Percentiles rank a stretch among this genome's conserved stretches.
Conservation (phyloP, 805 yeast species). For the Teunomyces kruisii region DNA sequence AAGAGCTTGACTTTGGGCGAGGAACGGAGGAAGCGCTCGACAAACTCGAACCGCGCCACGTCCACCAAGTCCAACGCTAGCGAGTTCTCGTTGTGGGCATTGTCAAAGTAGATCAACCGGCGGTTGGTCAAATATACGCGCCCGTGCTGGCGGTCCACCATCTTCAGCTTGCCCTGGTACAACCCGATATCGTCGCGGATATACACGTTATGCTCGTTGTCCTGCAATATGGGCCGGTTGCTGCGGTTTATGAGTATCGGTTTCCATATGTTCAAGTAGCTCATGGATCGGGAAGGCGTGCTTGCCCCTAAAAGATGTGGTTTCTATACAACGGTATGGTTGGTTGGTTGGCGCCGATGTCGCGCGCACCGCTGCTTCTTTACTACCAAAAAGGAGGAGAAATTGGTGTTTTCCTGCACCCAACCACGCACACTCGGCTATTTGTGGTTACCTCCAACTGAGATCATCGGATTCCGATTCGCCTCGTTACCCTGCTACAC, state of each 20-base stretch:
- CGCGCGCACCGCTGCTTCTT: no score
- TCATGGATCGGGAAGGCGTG: neutral
- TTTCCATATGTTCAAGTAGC: conserved; percentile 30
- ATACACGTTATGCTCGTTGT: conserved; percentile 32
- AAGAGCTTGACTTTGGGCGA: conserved; percentile 69
- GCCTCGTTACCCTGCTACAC: no score
- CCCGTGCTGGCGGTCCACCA: conserved; percentile 67
- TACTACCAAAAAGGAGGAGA: no score
- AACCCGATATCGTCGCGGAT: conserved; percentile 57
- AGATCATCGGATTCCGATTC: no score
- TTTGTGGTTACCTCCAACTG: neutral
- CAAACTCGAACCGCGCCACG: conserved; percentile 37
- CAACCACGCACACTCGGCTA: neutral
- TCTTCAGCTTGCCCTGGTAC: conserved; percentile 73
- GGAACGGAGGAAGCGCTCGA: conserved; percentile 64
- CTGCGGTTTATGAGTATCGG: conserved; percentile 37
- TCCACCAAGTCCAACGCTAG: conserved; percentile 47
- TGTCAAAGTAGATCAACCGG: conserved; percentile 73
- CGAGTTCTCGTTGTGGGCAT: conserved; percentile 42
- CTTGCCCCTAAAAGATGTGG: no score
- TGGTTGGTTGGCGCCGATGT: no score
- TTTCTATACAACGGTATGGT: no score
- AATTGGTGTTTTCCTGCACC: neutral
- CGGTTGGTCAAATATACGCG: conserved; percentile 73
- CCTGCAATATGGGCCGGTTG: conserved; percentile 36